A percentile compares a stretch with the other conserved stretches of the same genome.
phyloP scores from a whole-genome alignment of 768 basidiomycete genomes.

The Austroboletus eburneus region DNA sequence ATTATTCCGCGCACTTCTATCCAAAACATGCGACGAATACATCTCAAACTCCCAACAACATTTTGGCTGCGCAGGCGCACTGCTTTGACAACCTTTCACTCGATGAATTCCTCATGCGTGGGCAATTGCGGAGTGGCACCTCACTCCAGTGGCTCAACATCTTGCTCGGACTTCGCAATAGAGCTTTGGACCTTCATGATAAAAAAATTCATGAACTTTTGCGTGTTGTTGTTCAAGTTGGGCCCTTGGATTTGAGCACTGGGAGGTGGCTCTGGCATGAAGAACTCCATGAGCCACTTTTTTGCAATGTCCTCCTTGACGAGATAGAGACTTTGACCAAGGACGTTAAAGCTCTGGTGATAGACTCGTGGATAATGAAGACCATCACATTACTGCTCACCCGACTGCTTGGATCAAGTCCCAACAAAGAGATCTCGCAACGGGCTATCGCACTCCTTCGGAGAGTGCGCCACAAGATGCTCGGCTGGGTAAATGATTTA shows the following conservation, averaged over 20 bases:
- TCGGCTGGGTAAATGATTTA: constrained; percentile 31
- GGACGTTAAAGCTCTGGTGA: neutral
- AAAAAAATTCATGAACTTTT: neutral
- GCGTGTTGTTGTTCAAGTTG: neutral
- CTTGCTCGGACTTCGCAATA: neutral
- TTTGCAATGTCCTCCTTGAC: constrained; percentile 16
- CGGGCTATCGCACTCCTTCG: constrained; percentile 23
- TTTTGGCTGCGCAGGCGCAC: constrained; percentile 35
- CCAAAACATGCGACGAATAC: neutral
- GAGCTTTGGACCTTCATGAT: neutral
- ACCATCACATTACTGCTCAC: neutral
- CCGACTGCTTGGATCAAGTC: constrained; percentile 1
- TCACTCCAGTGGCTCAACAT: constrained; percentile 48
- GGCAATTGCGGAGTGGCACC: constrained; percentile 37
- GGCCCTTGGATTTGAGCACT: neutral
- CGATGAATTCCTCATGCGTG: constrained; percentile 11
- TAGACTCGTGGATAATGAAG: neutral
- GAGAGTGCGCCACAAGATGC: constrained; percentile 24
- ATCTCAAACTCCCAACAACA: constrained; percentile 8
- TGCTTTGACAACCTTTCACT: constrained; percentile 30
- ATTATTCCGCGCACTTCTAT: neutral
- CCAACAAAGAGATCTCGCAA: constrained; percentile 6
- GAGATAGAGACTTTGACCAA: neutral
- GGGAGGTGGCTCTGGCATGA: constrained; percentile 27
- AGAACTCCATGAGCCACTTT: constrained; percentile 30